A percentile compares a stretch with the other conserved stretches of the same genome.
Evolutionary conservation across 2,329 filamentous ascomycete species (phyloP).

Genomic region (Apiospora marii): DNA sequence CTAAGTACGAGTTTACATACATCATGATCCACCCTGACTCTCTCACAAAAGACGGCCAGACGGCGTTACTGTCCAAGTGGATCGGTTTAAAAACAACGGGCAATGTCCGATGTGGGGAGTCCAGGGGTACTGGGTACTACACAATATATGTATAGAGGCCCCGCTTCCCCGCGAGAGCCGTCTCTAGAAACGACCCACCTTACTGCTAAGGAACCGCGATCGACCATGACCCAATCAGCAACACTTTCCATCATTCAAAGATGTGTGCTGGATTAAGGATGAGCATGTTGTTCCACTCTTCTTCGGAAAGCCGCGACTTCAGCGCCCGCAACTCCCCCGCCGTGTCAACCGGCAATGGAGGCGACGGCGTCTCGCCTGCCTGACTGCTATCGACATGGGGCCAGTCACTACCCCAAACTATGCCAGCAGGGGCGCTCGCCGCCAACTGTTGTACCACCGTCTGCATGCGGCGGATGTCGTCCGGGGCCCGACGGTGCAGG

Average conservation of each 20-base stretch:
- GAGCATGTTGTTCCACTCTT: slow-evolving; percentile 5
- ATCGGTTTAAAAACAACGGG: background rate
- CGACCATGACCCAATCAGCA: background rate
- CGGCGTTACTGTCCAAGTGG: background rate
- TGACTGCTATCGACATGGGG: slow-evolving; percentile 10
- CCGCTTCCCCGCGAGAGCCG: background rate
- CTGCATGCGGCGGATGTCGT: background rate
- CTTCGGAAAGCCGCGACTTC: background rate
- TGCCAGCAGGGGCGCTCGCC: background rate
- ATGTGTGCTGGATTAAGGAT: background rate
- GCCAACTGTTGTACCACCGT: background rate
- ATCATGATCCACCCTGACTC: background rate
- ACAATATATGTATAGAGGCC: too few species aligned
- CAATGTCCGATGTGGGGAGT: background rate
- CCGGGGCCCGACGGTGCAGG: slow-evolving; percentile 14
- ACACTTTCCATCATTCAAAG: background rate
- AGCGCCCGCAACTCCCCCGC: background rate
- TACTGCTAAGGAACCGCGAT: background rate
- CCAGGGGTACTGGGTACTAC: background rate
- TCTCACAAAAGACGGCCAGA: background rate
- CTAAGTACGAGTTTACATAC: background rate
- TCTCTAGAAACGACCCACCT: background rate
- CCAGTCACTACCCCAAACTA: slow-evolving; percentile 21
- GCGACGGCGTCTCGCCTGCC: background rate
- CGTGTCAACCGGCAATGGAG: slow-evolving; percentile 4